Base-by-base conservation (phyloP, 148 eudicot genomes). In the Persicaria maculosa region DNA sequence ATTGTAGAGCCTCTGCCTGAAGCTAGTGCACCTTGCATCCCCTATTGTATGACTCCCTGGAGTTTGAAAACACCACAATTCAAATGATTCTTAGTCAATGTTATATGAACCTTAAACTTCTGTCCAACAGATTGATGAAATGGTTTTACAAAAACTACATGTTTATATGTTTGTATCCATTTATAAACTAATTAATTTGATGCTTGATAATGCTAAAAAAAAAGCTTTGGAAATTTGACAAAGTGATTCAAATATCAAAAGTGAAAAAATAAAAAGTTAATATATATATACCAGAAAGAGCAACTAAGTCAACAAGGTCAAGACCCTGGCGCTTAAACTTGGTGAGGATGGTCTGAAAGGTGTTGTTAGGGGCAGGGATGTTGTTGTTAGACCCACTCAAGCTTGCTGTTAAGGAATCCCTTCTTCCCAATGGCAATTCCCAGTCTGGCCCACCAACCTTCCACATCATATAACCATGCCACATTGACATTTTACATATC, bases 371-470 rank as follows among this genome's bases (percentile, higher is more conserved):
- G 9, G 96, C 96, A 25, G 98, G 98, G 76, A 93, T 93, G 77
- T 90, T 78, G 9, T 85, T 77, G 85, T 93, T 93, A 47, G 98
- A 87, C 9, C 90, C 96, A 74, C 88, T 86, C 78, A 90, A 82
- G 77, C 96, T 93, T 44, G 98, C 93, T 52, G 73, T 74, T 81
- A 44, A 80, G 0, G 93, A 68, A 78, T 93, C 98, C 72, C 88
- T 87, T 86, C 98, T 86, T 74, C 98, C 98, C 45, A 93, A 44
- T 36, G 96, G 98, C 43, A 93, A 93, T 64, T 72, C 93, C 98
- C 98, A 93, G 77, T 82, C 81, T 1, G 93, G 98, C 68, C 98
- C 98, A 31, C 96, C 98, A 25, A 84, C 64, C 97, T 93, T 12
- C 17, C 17, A 15, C 14, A 43, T 12, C 31, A 59, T 20, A 58